Conservation (phyloP, 306 rosid species). For the Luffa aegyptiaca region DNA sequence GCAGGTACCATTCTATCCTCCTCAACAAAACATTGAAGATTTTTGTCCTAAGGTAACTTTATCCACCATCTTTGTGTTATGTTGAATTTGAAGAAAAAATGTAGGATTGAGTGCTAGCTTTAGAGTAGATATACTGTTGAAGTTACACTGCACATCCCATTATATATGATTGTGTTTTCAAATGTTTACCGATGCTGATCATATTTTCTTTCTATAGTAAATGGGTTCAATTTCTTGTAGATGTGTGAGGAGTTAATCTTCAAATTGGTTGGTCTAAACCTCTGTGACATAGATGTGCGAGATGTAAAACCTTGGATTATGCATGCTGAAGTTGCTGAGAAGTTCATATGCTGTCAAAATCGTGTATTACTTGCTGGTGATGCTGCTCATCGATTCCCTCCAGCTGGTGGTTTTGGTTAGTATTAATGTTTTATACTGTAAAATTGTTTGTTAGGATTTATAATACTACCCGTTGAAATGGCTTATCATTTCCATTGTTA, state of each 20-base stretch:
- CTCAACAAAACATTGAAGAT: constrained; percentile 76
- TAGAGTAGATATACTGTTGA: background rate
- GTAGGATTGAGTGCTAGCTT: background rate
- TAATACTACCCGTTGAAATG: background rate
- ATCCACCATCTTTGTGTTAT: constrained; percentile 6
- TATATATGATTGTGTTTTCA: background rate
- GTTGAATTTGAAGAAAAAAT: background rate
- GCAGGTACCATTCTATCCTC: constrained; percentile 93
- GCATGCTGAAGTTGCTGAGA: constrained; percentile 98
- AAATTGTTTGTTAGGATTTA: constrained; percentile 1
- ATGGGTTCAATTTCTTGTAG: constrained; percentile 34
- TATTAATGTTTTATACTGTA: constrained; percentile 15
- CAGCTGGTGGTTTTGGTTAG: constrained; percentile 99
- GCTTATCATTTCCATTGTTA: background rate
- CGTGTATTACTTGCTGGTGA: constrained; percentile 79
- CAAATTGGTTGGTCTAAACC: constrained; percentile 73
- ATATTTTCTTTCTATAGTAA: constrained; percentile 1
- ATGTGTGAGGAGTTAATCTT: constrained; percentile 59
- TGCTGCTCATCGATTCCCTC: constrained; percentile 97
- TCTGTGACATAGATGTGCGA: constrained; percentile 53
- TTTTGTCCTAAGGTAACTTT: constrained; percentile 57
- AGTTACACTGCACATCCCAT: background rate
- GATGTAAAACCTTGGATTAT: constrained; percentile 91
- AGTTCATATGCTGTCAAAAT: constrained; percentile 45
- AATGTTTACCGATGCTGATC: background rate